phyloP scores from a whole-genome alignment of 371 early-diverging fungal genomes.

The Chytridium lagenaria region DNA sequence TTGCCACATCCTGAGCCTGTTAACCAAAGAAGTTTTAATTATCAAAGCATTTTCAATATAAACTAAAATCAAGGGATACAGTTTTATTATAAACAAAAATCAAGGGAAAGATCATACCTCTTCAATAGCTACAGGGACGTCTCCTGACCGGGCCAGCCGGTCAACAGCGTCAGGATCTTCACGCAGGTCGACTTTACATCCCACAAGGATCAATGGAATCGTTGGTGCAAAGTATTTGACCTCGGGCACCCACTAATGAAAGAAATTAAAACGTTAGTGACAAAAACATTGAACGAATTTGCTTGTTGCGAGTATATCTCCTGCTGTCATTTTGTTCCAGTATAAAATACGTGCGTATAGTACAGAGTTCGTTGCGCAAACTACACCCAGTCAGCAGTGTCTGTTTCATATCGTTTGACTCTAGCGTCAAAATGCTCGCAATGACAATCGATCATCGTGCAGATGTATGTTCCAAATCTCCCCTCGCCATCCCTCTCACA shows the following conservation, averaged over 20 bases:
- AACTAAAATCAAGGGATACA: neutral
- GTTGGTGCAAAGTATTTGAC: conserved; percentile 88
- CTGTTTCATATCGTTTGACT: no score
- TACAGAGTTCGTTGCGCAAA: no score
- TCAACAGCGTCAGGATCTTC: conserved; percentile 78
- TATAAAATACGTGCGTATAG: no score
- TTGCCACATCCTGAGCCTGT: conserved; percentile 67
- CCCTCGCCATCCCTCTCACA: no score
- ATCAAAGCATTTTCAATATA: neutral
- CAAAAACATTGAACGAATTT: neutral
- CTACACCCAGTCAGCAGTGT: no score
- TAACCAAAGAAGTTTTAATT: neutral
- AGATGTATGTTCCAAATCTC: no score
- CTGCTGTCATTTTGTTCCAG: no score
- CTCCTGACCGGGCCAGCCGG: conserved; percentile 74
- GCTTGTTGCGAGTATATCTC: no score
- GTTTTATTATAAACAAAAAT: neutral
- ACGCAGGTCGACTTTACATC: conserved; percentile 92
- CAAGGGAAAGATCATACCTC: conserved; percentile 53
- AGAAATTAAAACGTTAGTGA: neutral
- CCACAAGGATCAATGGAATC: conserved; percentile 82
- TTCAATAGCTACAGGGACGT: conserved; percentile 78
- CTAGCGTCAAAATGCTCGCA: no score
- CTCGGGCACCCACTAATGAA: conserved; percentile 86
- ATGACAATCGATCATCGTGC: no score